Percentiles rank a stretch among this genome's conserved stretches.
phyloP scores from a whole-genome alignment of 2,329 filamentous ascomycete species.

The Chaetomiaceae sp. region DNA sequence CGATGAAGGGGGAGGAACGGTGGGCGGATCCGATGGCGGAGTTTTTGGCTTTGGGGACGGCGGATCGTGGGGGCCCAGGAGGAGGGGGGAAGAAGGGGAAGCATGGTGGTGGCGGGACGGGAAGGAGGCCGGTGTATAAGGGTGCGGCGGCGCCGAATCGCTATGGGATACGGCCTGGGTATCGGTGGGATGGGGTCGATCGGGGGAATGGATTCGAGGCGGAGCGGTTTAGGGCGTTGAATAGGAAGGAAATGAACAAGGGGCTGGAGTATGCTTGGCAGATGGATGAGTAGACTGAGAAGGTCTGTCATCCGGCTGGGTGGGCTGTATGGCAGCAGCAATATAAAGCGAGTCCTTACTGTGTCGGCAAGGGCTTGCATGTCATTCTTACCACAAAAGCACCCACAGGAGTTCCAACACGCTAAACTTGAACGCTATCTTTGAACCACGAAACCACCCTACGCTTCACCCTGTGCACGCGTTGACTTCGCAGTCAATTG shows the following conservation, averaged over 20 bases:
- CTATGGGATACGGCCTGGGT: constrained; percentile 87
- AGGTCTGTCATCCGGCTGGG: not conserved
- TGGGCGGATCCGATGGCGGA: constrained; percentile 94
- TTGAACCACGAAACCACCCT: not conserved
- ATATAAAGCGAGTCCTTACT: no score
- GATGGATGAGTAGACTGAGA: constrained; percentile 56
- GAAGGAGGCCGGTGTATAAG: constrained; percentile 61
- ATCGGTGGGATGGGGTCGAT: constrained; percentile 96
- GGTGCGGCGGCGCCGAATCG: constrained; percentile 82
- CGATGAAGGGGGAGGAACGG: constrained; percentile 66
- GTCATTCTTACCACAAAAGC: no score
- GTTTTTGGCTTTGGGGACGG: constrained; percentile 49
- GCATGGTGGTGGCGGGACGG: constrained; percentile 28
- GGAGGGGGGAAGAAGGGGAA: constrained; percentile 23
- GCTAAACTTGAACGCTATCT: no score
- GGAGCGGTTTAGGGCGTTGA: constrained; percentile 84
- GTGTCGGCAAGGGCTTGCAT: no score
- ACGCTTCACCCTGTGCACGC: not conserved
- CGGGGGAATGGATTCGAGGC: constrained; percentile 88
- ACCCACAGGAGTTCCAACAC: no score
- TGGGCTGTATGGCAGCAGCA: no score
- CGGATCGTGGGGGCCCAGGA: constrained; percentile 4
- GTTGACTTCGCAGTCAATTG: constrained; percentile 17
- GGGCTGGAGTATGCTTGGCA: constrained; percentile 90
- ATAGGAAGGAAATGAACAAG: constrained; percentile 67